These are phyloP conservation scores for Penicillium thymicola DNA, from an alignment of 2,329 filamentous ascomycete species.

Conservation along the genomic window DNA sequence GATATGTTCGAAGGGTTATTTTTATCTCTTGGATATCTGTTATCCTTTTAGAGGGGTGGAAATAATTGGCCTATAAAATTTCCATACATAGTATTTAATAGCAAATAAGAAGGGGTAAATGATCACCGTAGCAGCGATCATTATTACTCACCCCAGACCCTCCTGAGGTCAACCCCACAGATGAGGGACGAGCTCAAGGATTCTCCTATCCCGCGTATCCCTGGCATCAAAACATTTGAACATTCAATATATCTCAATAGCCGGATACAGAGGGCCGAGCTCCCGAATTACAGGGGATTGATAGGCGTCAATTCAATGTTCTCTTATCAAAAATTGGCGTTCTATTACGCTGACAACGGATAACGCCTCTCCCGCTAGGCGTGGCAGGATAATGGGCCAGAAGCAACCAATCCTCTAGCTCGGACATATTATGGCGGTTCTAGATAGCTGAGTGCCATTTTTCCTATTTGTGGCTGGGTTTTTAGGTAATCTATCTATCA, in stretches of 20 bases:
- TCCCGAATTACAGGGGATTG: background rate
- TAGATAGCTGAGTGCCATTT: background rate
- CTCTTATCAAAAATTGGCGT: conserved; percentile 4
- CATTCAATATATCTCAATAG: background rate
- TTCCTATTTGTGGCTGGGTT: background rate
- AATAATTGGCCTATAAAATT: background rate
- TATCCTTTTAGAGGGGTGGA: background rate
- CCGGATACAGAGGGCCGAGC: background rate
- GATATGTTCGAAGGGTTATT: background rate
- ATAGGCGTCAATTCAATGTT: background rate
- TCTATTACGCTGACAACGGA: conserved; percentile 13
- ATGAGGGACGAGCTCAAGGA: background rate
- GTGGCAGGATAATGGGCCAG: conserved; percentile 5
- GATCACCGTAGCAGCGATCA: conserved; percentile 2
- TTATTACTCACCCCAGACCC: background rate
- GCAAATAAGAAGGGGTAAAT: background rate
- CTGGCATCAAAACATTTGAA: background rate
- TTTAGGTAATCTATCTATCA: conserved; percentile 2
- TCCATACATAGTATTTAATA: background rate
- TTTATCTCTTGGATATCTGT: background rate
- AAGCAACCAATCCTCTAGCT: conserved; percentile 1
- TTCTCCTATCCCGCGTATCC: background rate
- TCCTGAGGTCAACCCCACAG: background rate
- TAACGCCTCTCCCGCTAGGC: conserved; percentile 20
- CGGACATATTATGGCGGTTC: conserved; percentile 1